Percentiles rank a stretch among this genome's conserved stretches.
Conservation (phyloP, 2,329 filamentous ascomycete genomes). For the Aspergillus calidoustus region DNA sequence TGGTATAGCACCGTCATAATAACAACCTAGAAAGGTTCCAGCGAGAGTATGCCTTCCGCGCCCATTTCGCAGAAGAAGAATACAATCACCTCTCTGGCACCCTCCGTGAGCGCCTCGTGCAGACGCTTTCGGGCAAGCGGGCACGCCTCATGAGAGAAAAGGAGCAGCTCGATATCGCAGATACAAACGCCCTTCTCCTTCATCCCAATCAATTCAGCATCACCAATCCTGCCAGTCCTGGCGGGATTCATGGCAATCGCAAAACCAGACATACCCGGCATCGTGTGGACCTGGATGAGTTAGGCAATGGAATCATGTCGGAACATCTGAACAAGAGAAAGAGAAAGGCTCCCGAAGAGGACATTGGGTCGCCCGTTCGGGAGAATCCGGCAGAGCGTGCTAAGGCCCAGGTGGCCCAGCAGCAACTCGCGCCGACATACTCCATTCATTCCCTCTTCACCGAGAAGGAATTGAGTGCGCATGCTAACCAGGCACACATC, state of each 20-base stretch:
- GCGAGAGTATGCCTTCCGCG: slow-evolving; percentile 61
- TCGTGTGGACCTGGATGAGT: slow-evolving; percentile 58
- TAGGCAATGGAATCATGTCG: slow-evolving; percentile 51
- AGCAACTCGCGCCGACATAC: slow-evolving; percentile 63
- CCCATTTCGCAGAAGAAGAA: slow-evolving; percentile 67
- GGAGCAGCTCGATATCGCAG: slow-evolving; percentile 68
- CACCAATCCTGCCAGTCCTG: slow-evolving; percentile 66
- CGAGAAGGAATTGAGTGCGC: slow-evolving; percentile 67
- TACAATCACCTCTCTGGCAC: slow-evolving; percentile 62
- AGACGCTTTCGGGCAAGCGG: slow-evolving; percentile 61
- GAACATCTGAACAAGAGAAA: slow-evolving; percentile 61
- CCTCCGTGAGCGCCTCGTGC: slow-evolving; percentile 64
- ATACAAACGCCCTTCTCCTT: slow-evolving; percentile 67
- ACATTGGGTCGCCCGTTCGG: slow-evolving; percentile 62
- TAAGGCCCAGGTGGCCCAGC: slow-evolving; percentile 57
- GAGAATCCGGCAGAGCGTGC: slow-evolving; percentile 58
- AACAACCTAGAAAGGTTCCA: slow-evolving; percentile 60
- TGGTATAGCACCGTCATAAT: slow-evolving; percentile 60
- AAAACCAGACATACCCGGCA: slow-evolving; percentile 68
- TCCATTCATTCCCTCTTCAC: slow-evolving; percentile 69
- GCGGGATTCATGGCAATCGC: slow-evolving; percentile 62
- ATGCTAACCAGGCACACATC: slow-evolving; percentile 64
- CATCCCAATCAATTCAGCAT: slow-evolving; percentile 70
- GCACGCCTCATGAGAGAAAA: slow-evolving; percentile 65
- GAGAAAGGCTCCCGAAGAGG: slow-evolving; percentile 62